Evolutionary conservation across 1,139 yeast genomes (phyloP).

Genomic region (Kurtzmaniella natalensis): DNA sequence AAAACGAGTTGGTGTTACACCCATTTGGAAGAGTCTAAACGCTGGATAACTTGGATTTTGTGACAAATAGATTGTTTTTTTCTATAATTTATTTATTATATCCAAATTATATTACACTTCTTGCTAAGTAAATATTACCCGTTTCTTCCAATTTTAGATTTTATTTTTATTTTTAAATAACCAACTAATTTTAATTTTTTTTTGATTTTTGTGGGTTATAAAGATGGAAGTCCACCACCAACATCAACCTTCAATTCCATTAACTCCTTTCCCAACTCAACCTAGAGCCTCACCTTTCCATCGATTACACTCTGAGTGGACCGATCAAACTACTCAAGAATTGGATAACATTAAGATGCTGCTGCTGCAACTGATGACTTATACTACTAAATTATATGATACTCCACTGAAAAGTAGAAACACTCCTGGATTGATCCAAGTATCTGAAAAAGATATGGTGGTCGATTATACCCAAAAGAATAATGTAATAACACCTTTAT

Average conservation of each 20-base stretch:
- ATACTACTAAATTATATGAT: conserved; percentile 8
- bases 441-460: conserved; percentile 8
- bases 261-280: conserved; percentile 9
- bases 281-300: conserved; percentile 17
- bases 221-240: conserved; percentile 2
- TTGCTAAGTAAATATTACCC: too few species aligned
- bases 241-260: too few species aligned
- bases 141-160: too few species aligned
- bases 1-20: too few species aligned
- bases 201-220: conserved; percentile 2
- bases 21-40: too few species aligned
- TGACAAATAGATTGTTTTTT: too few species aligned
- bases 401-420: conserved; percentile 7
- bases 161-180: neutral
- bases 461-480: conserved; percentile 12
- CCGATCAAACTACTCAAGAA: conserved; percentile 23
- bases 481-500: conserved; percentile 27
- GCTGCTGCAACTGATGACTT: conserved; percentile 4
- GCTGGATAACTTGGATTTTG: conserved; percentile 1
- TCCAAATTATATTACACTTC: too few species aligned
- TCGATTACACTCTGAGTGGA: conserved; percentile 35
- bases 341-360: conserved; percentile 11
- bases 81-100: too few species aligned
- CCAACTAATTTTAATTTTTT: neutral
- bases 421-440: conserved; percentile 1